Evolutionary conservation across 805 yeast genomes (phyloP).

Genomic region (Kuraishia piskuri): DNA sequence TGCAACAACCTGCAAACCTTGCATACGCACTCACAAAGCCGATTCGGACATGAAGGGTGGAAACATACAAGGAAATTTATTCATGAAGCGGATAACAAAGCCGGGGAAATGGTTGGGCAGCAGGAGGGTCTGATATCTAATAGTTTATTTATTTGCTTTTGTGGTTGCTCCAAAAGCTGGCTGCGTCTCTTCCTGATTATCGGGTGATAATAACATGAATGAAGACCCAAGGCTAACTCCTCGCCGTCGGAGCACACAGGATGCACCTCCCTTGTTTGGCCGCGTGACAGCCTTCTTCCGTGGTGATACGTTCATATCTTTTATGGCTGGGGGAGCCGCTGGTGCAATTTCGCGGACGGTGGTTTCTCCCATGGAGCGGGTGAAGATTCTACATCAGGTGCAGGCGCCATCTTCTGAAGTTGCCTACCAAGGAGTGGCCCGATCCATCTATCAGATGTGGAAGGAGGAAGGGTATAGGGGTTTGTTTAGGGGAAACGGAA

Average conservation of each 20-base stretch:
- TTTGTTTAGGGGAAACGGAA: slow-evolving; percentile 80
- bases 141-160: not conserved
- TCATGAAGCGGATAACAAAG: not conserved
- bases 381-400: slow-evolving; percentile 83
- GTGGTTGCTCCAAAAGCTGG: not conserved
- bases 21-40: not conserved
- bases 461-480: slow-evolving; percentile 90
- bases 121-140: not conserved
- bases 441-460: slow-evolving; percentile 73
- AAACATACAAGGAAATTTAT: no score
- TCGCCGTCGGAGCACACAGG: not conserved
- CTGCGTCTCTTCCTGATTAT: not conserved
- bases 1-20: not conserved
- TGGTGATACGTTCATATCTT: slow-evolving; percentile 50
- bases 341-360: slow-evolving; percentile 84
- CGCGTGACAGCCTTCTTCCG: slow-evolving; percentile 14
- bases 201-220: not conserved
- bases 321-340: slow-evolving; percentile 67
- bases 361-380: slow-evolving; percentile 92
- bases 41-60: not conserved
- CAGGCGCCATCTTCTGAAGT: slow-evolving; percentile 43
- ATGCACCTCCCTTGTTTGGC: not conserved
- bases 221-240: not conserved
- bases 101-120: not conserved
- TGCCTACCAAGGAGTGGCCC: slow-evolving; percentile 54